Conservation (phyloP, 257 asterid genomes). For the Lycium ferocissimum region DNA sequence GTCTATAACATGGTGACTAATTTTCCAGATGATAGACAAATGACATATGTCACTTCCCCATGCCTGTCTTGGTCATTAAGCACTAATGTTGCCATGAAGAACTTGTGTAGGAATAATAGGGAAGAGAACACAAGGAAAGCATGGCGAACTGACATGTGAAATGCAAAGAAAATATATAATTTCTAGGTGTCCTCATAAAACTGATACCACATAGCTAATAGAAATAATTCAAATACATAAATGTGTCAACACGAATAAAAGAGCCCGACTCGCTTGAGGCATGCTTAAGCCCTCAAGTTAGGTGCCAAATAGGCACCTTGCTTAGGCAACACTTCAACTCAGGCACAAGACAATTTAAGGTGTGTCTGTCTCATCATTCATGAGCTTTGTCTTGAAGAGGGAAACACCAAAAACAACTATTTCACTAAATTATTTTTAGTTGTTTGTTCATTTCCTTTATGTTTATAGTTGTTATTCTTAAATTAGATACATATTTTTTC, state of each 20-base stretch:
- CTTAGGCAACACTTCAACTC: background rate
- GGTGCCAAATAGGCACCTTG: background rate
- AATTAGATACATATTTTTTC: background rate
- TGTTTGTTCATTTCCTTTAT: background rate
- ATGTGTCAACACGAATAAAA: background rate
- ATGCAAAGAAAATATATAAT: background rate
- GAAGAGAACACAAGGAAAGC: slow-evolving; percentile 2
- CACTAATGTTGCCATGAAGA: background rate
- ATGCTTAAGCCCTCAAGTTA: background rate
- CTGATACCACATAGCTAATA: background rate
- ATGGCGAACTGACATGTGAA: background rate
- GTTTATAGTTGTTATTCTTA: background rate
- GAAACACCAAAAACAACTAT: background rate
- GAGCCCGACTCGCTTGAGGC: background rate
- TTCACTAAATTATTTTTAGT: background rate
- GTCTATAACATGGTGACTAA: background rate
- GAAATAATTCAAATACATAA: background rate
- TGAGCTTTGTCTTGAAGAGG: background rate
- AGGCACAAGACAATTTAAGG: background rate
- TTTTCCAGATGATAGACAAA: background rate
- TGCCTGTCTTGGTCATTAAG: background rate
- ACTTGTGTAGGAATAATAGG: background rate
- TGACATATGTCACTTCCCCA: background rate
- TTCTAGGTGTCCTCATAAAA: background rate
- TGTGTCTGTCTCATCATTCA: background rate